Evolutionary conservation across 768 basidiomycete species (phyloP), one percentile per base, ranked within the genome.

Genomic region (Phaffia australis): DNA sequence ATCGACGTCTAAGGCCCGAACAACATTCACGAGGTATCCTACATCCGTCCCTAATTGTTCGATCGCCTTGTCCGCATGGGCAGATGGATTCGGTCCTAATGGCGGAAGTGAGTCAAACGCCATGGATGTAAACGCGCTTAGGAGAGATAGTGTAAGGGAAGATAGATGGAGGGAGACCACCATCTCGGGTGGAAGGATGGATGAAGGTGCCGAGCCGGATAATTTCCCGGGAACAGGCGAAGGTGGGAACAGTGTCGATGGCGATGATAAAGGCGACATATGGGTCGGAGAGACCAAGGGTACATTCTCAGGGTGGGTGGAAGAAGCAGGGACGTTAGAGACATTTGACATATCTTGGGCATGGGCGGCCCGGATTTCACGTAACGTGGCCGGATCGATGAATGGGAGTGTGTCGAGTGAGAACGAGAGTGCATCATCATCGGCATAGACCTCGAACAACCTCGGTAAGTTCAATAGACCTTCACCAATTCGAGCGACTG

Each of bases 381-480:
- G 52, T 16, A 76, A 64, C 7, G 71, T 75, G 51, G 85, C 83
- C 7, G 78, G 70, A 66, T 87, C 84, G 59, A 88, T 74, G 71
- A 83, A 83, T 0, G 87, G 89, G 14, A 97, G 78, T 6, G 87
- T 89, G 57, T 86, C 84, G 50, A 97, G 79, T 47, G 89, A 90
- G 76, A 92, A 95, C 1, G 85, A 83, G 11, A 97, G 81, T 14
- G 89, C 88, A 68, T 92, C 90, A 74, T 97, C 92, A 65, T 87
- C 86, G 8, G 87, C 89, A 73, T 95, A 94, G 21, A 93, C 87
- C 75, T 98, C 93, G 73, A 98, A 95, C 19, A 98, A 79, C 64
- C 92, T 79, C 1, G 94, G 90, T 2, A 99, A 83, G 77, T 94
- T 95, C 42, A 97, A 80, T 46, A 99, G 78, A n/a, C 92, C 91